Evolutionary conservation across 208 protist genomes (phyloP), one percentile per base, ranked within the genome.

Genomic region (Leishmania guyanensis): DNA sequence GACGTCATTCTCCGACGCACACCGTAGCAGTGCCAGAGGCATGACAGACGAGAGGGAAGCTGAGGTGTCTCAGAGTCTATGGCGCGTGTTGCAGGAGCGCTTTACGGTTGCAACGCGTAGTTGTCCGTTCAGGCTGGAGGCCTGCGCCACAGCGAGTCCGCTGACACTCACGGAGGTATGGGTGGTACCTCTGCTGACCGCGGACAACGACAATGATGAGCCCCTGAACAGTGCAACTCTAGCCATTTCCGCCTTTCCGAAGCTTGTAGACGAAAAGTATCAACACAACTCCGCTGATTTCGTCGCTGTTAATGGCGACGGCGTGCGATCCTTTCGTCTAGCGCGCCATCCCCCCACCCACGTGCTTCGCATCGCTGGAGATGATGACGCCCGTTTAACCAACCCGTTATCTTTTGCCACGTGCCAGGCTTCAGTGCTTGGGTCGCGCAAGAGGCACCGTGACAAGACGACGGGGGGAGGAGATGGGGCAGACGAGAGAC

Each of bases 181-280:
- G 82, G 82, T 86, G 53, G 60, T 86, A 51, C 82, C 82, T 17
- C 69, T 84, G 26, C 69, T 62, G 12, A n/a, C 16, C 16, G 43
- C 20, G 56, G 33, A 62, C 9, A 8, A 33, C 17, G 60, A 51
- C 8, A 14, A 8, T 10, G 12, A 17, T 5, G 10, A 26, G 26
- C 39, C 26, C 9, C 14, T 73, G 69, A 10, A 20, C 20, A 53
- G 10, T 51, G 46, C 39, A 29, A 4, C 39, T 51, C 17, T 73
- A 20, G 69, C 43, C 46, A 8, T 73, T 26, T n/a, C 46, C 26
- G 69, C 39, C 5, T 36, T 73, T 73, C 69, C 69, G 10, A 2
- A 6, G 43, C 69, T 46, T 29, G 12, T 53, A n/a, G 22, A 26
- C 17, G 12, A 48, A 17, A 26, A 12, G 26, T 16, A 29, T 48